Evolutionary conservation across 2,329 filamentous ascomycete genomes (phyloP), one percentile per base, ranked within the genome.

Genomic region (Colletotrichum chlorophyti): DNA sequence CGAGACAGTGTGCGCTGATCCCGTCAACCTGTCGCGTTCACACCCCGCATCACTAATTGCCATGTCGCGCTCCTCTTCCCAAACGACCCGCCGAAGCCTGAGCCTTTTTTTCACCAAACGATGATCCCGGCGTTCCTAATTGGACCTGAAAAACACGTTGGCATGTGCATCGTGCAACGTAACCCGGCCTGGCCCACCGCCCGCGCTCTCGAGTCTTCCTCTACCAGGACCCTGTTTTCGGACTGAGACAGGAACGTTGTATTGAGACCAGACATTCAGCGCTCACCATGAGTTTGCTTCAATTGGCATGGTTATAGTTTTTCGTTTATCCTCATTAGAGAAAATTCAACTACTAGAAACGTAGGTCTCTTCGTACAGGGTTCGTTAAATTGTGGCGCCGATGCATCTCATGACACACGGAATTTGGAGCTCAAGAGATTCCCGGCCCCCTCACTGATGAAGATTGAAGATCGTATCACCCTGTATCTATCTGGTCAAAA

Each of bases 41-140:
- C 32, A 49, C 57, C 45, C 57, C 52, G 43, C 51, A 57, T 59
- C 43, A 38, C 57, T 59, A 57, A 59, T 37, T n/a, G n/a, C 42
- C 57, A 59, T 43, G 57, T 59, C 57, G 57, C 57, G 57, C 45
- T 50, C 38, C 29, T 48, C 46, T 38, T 29, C 55, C 48, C 43
- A 40, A 17, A 59, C 50, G 45, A 55, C 51, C 57, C 52, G 57
- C 57, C 26, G 51, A 60, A 52, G 43, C 45, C n/a, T n/a, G n/a
- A n/a, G n/a, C n/a, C n/a, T n/a, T n/a, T n/a, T n/a, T 57, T 45
- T 49, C 46, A 51, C 31, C 31, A 45, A 14, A 31, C 14, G 14
- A 59, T 29, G 32, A 46, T 50, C 31, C 38, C 32, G 57, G 43
- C 57, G 17, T 48, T 57, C 45, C 57, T 45, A 60, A 57, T 40